Evolutionary conservation across 1,139 yeast genomes (phyloP).

Genomic region (Magnusiomyces sp.): DNA sequence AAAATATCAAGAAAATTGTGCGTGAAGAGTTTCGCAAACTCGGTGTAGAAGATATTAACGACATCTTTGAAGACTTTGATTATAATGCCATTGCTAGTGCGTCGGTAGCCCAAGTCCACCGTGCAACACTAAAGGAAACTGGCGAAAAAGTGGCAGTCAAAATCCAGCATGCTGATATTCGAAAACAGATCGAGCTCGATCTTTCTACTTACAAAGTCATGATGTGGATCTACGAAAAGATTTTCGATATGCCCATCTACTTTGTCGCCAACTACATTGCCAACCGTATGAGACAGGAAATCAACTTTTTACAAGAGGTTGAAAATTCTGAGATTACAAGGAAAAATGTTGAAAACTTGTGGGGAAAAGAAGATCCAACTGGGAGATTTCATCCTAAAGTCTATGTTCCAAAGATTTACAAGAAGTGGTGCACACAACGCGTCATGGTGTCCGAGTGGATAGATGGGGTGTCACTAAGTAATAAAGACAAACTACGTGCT

Average conservation of each 20-base stretch:
- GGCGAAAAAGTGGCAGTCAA: constrained; percentile 59
- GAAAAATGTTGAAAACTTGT: constrained; percentile 31
- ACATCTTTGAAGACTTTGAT: constrained; percentile 39
- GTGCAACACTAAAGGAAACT: constrained; percentile 38
- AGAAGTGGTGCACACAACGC: constrained; percentile 40
- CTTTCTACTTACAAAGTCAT: constrained; percentile 47
- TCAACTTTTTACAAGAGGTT: constrained; percentile 51
- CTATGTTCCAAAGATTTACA: constrained; percentile 48
- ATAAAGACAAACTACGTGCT: constrained; percentile 37
- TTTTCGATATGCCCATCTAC: constrained; percentile 58
- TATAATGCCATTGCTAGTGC: constrained; percentile 60
- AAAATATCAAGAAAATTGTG: constrained; percentile 40
- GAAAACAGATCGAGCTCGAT: constrained; percentile 50
- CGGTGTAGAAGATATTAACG: constrained; percentile 32
- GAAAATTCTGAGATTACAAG: constrained; percentile 39
- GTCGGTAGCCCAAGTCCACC: constrained; percentile 66
- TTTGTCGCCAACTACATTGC: constrained; percentile 51
- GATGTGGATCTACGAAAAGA: constrained; percentile 45
- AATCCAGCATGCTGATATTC: constrained; percentile 56
- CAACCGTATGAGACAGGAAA: constrained; percentile 50
- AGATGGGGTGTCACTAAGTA: constrained; percentile 52
- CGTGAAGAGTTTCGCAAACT: constrained; percentile 37
- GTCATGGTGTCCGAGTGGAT: constrained; percentile 70
- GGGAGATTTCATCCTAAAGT: constrained; percentile 21
- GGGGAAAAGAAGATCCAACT: constrained; percentile 25